Conservation (phyloP, 2,329 filamentous ascomycete species). For the Elsinoe necatrix region DNA sequence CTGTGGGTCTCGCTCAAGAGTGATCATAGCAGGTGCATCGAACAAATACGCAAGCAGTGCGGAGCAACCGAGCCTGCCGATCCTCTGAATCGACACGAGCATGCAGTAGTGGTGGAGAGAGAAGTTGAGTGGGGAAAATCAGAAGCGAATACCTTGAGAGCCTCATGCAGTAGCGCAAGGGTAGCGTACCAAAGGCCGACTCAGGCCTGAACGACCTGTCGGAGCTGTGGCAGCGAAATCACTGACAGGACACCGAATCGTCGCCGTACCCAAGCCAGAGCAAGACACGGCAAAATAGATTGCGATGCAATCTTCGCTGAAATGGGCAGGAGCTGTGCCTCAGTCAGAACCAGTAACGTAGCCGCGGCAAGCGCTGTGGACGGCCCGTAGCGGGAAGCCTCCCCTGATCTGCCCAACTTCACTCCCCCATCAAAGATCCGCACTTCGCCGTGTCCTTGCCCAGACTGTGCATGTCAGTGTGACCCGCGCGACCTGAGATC, state of each 20-base stretch:
- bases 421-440: not conserved
- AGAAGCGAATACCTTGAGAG: not conserved
- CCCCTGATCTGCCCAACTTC: not conserved
- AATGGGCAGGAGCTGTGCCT: constrained; percentile 13
- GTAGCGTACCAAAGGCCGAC: not conserved
- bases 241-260: not conserved
- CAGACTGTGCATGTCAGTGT: not conserved
- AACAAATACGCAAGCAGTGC: not conserved
- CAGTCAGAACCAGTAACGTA: not conserved
- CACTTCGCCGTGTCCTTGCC: not conserved
- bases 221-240: not conserved
- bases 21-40: not conserved
- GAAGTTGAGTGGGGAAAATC: not conserved
- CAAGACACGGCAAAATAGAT: constrained; percentile 3
- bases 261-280: not conserved
- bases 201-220: not conserved
- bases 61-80: not conserved
- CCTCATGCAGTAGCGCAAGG: constrained; percentile 5
- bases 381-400: not conserved
- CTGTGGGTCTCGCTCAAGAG: not conserved
- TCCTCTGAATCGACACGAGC: not conserved
- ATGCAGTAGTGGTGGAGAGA: not conserved
- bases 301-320: constrained; percentile 7
- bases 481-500: not conserved
- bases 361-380: constrained; percentile 7